phyloP scores from a whole-genome alignment of 768 basidiomycete genomes.

The Exidia glandulosa region DNA sequence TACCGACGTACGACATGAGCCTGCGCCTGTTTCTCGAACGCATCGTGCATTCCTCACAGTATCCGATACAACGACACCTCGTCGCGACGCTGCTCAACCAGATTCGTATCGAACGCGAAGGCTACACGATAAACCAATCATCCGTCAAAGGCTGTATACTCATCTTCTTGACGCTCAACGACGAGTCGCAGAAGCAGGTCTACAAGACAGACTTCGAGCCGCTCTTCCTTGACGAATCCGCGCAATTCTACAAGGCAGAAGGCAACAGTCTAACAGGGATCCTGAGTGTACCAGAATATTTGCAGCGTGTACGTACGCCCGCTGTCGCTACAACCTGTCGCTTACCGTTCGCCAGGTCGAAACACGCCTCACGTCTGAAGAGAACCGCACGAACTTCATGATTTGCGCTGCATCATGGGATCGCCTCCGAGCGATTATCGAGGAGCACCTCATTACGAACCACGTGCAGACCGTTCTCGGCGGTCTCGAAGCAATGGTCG shows the following conservation, averaged over 20 bases:
- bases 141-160: slow-evolving; percentile 83
- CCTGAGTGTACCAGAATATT: slow-evolving; percentile 74
- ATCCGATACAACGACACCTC: slow-evolving; percentile 76
- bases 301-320: slow-evolving; percentile 50
- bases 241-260: slow-evolving; percentile 68
- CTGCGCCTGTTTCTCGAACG: slow-evolving; percentile 70
- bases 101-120: slow-evolving; percentile 85
- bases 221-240: slow-evolving; percentile 63
- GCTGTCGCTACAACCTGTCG: background rate
- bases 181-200: slow-evolving; percentile 40
- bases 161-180: slow-evolving; percentile 60
- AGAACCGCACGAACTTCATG: slow-evolving; percentile 69
- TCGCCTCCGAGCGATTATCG: slow-evolving; percentile 63
- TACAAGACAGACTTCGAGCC: slow-evolving; percentile 85
- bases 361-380: slow-evolving; percentile 69
- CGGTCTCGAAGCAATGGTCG: slow-evolving; percentile 81
- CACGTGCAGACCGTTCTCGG: slow-evolving; percentile 66
- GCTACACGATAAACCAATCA: slow-evolving; percentile 83
- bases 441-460: slow-evolving; percentile 63
- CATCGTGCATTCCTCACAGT: slow-evolving; percentile 44
- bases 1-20: slow-evolving; percentile 73
- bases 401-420: slow-evolving; percentile 51
- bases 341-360: slow-evolving; percentile 47
- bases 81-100: slow-evolving; percentile 74
- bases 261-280: slow-evolving; percentile 56